Conservation (phyloP, 805 yeast species). For the Saccharomycopsis sp. region DNA sequence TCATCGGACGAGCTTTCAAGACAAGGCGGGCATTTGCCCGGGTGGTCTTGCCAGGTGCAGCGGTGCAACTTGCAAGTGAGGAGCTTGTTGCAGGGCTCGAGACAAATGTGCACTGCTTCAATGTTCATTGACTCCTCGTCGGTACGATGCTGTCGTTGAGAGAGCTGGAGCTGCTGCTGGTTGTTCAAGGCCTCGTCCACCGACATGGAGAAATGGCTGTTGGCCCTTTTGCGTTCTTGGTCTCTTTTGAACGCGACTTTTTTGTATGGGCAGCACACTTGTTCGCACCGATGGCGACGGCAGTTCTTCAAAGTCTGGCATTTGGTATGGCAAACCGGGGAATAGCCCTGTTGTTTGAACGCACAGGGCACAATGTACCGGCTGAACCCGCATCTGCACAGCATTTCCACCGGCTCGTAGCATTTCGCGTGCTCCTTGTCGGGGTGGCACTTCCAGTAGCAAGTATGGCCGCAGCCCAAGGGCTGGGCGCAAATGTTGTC, state of each 20-base stretch:
- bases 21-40: conserved; percentile 75
- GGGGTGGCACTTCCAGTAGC: conserved; percentile 63
- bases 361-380: conserved; percentile 56
- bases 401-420: conserved; percentile 37
- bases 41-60: conserved; percentile 66
- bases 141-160: conserved; percentile 23
- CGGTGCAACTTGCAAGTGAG: conserved; percentile 60
- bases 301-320: conserved; percentile 73
- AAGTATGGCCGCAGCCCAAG: conserved; percentile 63
- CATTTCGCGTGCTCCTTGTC: conserved; percentile 71
- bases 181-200: not conserved
- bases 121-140: conserved; percentile 42
- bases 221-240: conserved; percentile 38
- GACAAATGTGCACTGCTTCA: conserved; percentile 70
- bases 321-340: conserved; percentile 57
- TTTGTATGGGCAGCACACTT: conserved; percentile 63
- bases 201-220: conserved; percentile 36
- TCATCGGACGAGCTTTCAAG: conserved; percentile 75
- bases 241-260: conserved; percentile 44
- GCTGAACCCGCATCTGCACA: conserved; percentile 56
- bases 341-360: conserved; percentile 39
- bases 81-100: conserved; percentile 51
- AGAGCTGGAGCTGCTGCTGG: conserved; percentile 17
- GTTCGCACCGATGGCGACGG: conserved; percentile 67
- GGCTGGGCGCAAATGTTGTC: conserved; percentile 51